Base-by-base conservation (phyloP, 495 filamentous ascomycete genomes). In the Penicillium roqueforti region DNA sequence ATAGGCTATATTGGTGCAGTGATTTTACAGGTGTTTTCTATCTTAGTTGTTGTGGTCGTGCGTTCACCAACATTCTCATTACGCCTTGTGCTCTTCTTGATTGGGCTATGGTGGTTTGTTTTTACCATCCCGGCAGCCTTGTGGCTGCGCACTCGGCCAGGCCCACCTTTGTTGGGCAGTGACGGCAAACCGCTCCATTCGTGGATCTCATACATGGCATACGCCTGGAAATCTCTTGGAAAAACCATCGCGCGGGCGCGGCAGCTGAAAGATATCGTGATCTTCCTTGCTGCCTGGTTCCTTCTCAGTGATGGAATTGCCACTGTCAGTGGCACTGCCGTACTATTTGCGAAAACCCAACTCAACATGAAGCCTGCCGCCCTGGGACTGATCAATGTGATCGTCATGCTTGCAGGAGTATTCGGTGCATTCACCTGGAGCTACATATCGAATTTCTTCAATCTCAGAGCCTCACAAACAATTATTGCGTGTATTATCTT, bases 271-370 rank as follows among this genome's bases (percentile, higher is more conserved):
- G 93, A 98, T 63, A 84, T 97, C 41, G 69, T 91, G 26, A 76
- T 97, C 34, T 98, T 98, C 62, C 81, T 97, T 19, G 80, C 79
- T 5, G 90, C 91, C 16, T 98, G 93, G 93, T 97, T 98, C 66
- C 78, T 98, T 13, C 80, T 98, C 2, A 92, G 87, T 42, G 93
- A 98, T 54, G 89, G 87, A 28, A 93, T 98, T 58, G 93, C 93
- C 9, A 98, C 93, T 0, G 89, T 95, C 13, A 93, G 89, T 47
- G 95, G 93, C 8, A 97, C 93, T 7, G 93, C 93, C 8, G 88
- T 98, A 19, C 78, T 98, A 10, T 98, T 95, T 66, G 93, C 91
- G 3, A 98, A 98, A 71, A 98, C 92, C 0, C 82, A 92, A 53
- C 80, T 98, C 5, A 78, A 87, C 59, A 97, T 98, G 93, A 79